Evolutionary conservation across 805 yeast species (phyloP).

Genomic region (Pichia kluyveri): DNA sequence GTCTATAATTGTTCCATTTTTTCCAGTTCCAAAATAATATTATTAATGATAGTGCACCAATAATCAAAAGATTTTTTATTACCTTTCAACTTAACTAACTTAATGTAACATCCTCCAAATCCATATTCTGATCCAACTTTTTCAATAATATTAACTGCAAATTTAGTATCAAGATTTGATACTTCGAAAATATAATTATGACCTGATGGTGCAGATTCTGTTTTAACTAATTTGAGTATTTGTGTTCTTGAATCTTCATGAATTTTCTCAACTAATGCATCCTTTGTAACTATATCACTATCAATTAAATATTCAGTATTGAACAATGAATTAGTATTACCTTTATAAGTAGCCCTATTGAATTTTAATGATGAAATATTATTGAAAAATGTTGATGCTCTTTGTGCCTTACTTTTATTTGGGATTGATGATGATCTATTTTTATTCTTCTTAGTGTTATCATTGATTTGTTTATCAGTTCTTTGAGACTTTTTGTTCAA

Average conservation of each 20-base stretch:
- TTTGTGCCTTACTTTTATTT: background rate
- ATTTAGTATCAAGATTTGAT: conserved; percentile 1
- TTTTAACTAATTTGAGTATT: background rate
- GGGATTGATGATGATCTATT: too few species aligned
- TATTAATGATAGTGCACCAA: conserved; percentile 13
- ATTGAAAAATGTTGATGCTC: background rate
- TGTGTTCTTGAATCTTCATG: background rate
- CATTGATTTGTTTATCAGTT: background rate
- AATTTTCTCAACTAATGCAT: conserved; percentile 1
- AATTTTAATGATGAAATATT: background rate
- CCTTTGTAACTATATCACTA: conserved; percentile 7
- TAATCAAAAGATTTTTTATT: conserved; percentile 11
- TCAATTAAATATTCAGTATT: conserved; percentile 8
- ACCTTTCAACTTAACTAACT: conserved; percentile 17
- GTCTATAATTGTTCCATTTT: background rate
- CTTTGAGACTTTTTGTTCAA: background rate
- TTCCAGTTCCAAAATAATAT: conserved; percentile 4
- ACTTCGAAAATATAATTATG: conserved; percentile 8
- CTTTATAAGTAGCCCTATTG: conserved; percentile 1
- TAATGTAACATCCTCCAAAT: conserved; percentile 25
- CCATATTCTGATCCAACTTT: conserved; percentile 25
- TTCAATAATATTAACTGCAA: conserved; percentile 18
- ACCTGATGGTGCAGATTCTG: conserved; percentile 1
- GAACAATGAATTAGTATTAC: background rate
- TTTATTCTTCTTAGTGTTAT: too few species aligned